phyloP scores from a whole-genome alignment of 257 asterid genomes.

The Misopates orontium region DNA sequence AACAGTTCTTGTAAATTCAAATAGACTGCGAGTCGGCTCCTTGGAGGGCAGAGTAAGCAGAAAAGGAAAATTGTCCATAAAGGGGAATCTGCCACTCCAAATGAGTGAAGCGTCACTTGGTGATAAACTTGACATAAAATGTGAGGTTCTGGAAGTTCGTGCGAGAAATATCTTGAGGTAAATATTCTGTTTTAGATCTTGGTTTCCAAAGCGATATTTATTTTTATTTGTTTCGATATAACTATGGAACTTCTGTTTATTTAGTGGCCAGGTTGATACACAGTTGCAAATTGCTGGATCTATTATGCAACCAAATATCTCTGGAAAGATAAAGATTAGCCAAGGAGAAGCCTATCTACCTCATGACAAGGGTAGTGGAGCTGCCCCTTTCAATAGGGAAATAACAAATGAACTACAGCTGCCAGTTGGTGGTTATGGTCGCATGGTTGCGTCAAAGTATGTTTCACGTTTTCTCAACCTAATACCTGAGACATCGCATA shows the following conservation, averaged over 20 bases:
- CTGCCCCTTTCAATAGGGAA: conserved; percentile 66
- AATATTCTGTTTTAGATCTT: neutral
- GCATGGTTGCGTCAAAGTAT: conserved; percentile 85
- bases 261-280: conserved; percentile 97
- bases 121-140: conserved; percentile 90
- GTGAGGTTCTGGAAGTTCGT: conserved; percentile 96
- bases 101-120: conserved; percentile 63
- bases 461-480: conserved; percentile 88
- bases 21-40: conserved; percentile 76
- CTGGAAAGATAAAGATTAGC: conserved; percentile 91
- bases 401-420: conserved; percentile 49
- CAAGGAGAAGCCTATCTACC: conserved; percentile 97
- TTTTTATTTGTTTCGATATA: conserved; percentile 9
- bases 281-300: conserved; percentile 93
- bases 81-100: conserved; percentile 86
- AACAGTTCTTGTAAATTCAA: conserved; percentile 83
- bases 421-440: conserved; percentile 73
- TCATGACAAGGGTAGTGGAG: conserved; percentile 94
- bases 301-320: conserved; percentile 92
- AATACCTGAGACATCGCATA: conserved; percentile 71
- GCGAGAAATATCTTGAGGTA: conserved; percentile 91
- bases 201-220: conserved; percentile 4
- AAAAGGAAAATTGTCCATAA: conserved; percentile 86
- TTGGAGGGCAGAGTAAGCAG: conserved; percentile 96
- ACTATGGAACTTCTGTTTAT: conserved; percentile 35